A percentile compares a stretch with the other conserved stretches of the same genome.
These are phyloP conservation scores for Xylaria sp. DNA, from an alignment of 2,329 filamentous ascomycete species.

Conservation along the genomic window DNA sequence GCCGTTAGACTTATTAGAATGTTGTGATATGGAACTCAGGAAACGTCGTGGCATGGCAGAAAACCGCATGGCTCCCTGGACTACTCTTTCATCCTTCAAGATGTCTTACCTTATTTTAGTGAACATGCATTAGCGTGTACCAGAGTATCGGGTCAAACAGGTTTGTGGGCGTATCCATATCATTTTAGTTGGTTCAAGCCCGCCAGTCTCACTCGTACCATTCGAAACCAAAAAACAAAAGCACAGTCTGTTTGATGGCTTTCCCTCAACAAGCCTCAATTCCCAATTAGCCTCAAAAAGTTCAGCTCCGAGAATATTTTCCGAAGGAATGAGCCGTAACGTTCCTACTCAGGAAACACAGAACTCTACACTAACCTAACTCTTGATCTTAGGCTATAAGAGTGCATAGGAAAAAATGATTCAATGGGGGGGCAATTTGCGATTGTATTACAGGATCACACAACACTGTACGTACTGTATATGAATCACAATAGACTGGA, in stretches of 20 bases:
- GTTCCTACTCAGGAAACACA: neutral
- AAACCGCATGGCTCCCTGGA: constrained; percentile 32
- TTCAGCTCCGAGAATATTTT: constrained; percentile 19
- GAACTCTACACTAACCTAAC: constrained; percentile 4
- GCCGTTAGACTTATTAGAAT: constrained; percentile 9
- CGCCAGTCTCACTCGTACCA: constrained; percentile 13
- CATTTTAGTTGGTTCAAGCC: constrained; percentile 28
- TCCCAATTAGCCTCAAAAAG: constrained; percentile 28
- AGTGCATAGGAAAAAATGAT: constrained; percentile 5
- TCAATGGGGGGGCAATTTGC: constrained; percentile 22
- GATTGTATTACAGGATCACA: constrained; percentile 14
- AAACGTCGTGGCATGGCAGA: constrained; percentile 25
- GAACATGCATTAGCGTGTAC: constrained; percentile 52
- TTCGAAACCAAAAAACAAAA: constrained; percentile 6
- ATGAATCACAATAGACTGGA: neutral
- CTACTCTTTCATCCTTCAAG: constrained; percentile 37
- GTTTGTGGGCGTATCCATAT: constrained; percentile 45
- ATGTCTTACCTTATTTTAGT: constrained; percentile 49
- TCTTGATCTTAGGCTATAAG: constrained; percentile 9
- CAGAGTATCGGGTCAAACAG: constrained; percentile 50
- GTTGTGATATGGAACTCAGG: constrained; percentile 11
- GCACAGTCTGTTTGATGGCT: constrained; percentile 11
- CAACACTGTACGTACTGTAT: constrained; percentile 19
- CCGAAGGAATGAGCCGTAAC: constrained; percentile 14
- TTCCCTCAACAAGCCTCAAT: constrained; percentile 3